Evolutionary conservation across 345 rosid genomes (phyloP).

Genomic region (Populus pruinosa): DNA sequence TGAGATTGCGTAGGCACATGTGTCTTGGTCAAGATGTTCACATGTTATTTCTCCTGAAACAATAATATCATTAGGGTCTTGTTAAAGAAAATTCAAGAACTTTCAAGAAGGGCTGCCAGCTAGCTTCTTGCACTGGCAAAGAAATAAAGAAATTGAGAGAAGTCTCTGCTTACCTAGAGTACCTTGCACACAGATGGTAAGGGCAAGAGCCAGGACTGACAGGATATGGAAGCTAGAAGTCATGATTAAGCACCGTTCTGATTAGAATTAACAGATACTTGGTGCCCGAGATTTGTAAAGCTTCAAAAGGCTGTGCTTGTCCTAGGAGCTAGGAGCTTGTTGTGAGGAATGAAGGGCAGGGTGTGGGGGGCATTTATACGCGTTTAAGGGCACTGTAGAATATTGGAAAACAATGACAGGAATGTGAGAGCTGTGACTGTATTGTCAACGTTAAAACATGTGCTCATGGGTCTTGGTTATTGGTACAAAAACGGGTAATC

Average conservation of each 20-base stretch:
- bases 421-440: too few species aligned
- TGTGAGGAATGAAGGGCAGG: not conserved
- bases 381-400: not conserved
- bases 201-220: slow-evolving; percentile 24
- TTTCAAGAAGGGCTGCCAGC: not conserved
- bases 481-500: not conserved
- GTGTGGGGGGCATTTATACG: slow-evolving; percentile 7
- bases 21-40: slow-evolving; percentile 49
- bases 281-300: not conserved
- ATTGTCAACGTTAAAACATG: too few species aligned
- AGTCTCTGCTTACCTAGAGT: slow-evolving; percentile 27
- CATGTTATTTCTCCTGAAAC: slow-evolving; percentile 50
- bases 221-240: slow-evolving; percentile 29
- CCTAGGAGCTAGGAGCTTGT: not conserved
- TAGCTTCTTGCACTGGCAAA: not conserved
- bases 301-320: not conserved
- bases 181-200: slow-evolving; percentile 26
- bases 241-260: slow-evolving; percentile 13
- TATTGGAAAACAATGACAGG: not conserved
- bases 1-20: slow-evolving; percentile 72
- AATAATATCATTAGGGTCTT: not conserved
- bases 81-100: not conserved
- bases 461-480: not conserved
- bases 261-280: not conserved
- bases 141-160: not conserved